These are phyloP conservation scores for Spiromastix sp. DNA, from an alignment of 2,329 filamentous ascomycete species.

Conservation along the genomic window DNA sequence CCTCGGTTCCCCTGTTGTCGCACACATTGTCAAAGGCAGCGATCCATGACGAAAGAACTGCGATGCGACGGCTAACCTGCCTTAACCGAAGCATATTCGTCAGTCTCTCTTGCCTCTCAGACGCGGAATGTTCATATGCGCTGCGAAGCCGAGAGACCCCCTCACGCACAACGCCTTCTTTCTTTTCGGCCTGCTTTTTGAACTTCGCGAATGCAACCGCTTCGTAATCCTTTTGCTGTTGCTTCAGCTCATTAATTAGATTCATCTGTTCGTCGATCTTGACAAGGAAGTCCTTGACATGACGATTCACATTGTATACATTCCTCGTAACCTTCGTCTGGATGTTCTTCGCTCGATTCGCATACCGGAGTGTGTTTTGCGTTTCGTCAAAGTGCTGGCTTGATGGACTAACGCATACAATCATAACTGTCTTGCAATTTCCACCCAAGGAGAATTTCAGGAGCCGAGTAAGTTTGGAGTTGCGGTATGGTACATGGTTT, in stretches of 20 bases:
- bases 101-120: slow-evolving; percentile 69
- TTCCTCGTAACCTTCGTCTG: slow-evolving; percentile 99
- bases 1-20: slow-evolving; percentile 58
- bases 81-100: slow-evolving; percentile 72
- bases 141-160: slow-evolving; percentile 67
- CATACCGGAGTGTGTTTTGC: slow-evolving; percentile 93
- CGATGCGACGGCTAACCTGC: slow-evolving; percentile 74
- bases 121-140: slow-evolving; percentile 70
- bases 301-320: slow-evolving; percentile 96
- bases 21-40: slow-evolving; percentile 80
- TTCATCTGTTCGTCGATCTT: slow-evolving; percentile 98
- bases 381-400: slow-evolving; percentile 97
- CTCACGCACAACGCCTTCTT: slow-evolving; percentile 63
- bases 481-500: slow-evolving; percentile 92
- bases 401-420: slow-evolving; percentile 93
- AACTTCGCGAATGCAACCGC: slow-evolving; percentile 76
- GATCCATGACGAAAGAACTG: slow-evolving; percentile 82
- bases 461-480: slow-evolving; percentile 90
- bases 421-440: slow-evolving; percentile 99
- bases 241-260: slow-evolving; percentile 91
- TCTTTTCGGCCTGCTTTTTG: slow-evolving; percentile 80
- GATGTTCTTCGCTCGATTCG: slow-evolving; percentile 97
- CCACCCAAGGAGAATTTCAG: slow-evolving; percentile 95
- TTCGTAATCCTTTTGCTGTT: slow-evolving; percentile 84
- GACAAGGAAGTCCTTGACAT: slow-evolving; percentile 97